Conservation (phyloP, 768 basidiomycete genomes). For the Mycena indigotica region DNA sequence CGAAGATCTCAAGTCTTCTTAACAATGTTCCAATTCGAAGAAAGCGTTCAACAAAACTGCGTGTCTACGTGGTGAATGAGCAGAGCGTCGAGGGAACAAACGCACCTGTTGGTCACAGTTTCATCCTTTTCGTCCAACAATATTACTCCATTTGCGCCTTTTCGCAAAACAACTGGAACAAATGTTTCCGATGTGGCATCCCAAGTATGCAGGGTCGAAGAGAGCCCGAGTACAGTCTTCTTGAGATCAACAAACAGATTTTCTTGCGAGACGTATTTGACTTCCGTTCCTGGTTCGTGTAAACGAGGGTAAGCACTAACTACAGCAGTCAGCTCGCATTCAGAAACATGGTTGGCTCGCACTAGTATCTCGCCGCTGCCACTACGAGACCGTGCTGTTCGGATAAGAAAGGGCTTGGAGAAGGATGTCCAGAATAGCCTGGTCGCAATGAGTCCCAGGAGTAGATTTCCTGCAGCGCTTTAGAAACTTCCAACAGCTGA, state of each 20-base stretch:
- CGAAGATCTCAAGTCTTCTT: constrained; percentile 63
- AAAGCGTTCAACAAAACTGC: constrained; percentile 65
- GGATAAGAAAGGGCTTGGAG: constrained; percentile 62
- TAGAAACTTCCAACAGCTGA: constrained; percentile 3
- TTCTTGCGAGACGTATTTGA: constrained; percentile 47
- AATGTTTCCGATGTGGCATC: constrained; percentile 58
- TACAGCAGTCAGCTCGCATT: constrained; percentile 6
- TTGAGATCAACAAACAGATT: constrained; percentile 58
- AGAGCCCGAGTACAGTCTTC: constrained; percentile 63
- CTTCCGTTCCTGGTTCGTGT: constrained; percentile 37
- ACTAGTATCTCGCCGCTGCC: constrained; percentile 64
- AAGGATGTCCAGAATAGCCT: constrained; percentile 31
- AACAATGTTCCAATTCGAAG: constrained; percentile 66
- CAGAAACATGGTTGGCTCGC: constrained; percentile 27
- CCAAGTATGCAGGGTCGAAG: constrained; percentile 71
- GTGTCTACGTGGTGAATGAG: not conserved
- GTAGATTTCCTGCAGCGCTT: constrained; percentile 42
- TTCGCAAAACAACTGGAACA: constrained; percentile 41
- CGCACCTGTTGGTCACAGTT: constrained; percentile 58
- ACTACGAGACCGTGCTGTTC: constrained; percentile 61
- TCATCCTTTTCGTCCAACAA: constrained; percentile 62
- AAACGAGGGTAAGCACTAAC: constrained; percentile 53
- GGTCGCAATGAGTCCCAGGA: constrained; percentile 67
- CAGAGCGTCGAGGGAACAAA: not conserved
- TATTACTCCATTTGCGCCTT: constrained; percentile 39